A percentile compares a stretch with the other conserved stretches of the same genome.
Evolutionary conservation across 2,329 filamentous ascomycete species (phyloP).

Genomic region (Cucurbitaria berberidis): DNA sequence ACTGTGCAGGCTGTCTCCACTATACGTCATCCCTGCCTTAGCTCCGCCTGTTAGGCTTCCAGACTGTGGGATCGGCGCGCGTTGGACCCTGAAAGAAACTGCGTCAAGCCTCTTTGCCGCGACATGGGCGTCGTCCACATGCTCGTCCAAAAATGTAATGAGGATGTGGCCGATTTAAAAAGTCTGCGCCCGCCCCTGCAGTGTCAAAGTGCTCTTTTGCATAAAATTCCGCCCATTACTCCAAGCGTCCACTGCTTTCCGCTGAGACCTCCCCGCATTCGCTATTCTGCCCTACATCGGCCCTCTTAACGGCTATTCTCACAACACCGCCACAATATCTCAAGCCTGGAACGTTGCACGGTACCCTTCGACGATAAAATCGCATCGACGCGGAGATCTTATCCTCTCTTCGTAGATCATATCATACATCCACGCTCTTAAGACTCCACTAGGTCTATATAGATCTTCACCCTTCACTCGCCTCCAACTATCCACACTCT

Average conservation of each 20-base stretch:
- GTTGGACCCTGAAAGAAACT: constrained; percentile 21
- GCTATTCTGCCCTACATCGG: neutral
- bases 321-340: constrained; percentile 11
- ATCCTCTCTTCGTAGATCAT: constrained; percentile 12
- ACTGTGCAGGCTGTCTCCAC: constrained; percentile 10
- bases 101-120: constrained; percentile 11
- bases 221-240: neutral
- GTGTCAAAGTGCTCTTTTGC: neutral
- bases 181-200: constrained; percentile 16
- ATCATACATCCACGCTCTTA: constrained; percentile 15
- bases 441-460: constrained; percentile 10
- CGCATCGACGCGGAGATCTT: neutral
- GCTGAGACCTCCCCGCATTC: neutral
- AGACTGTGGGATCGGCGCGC: constrained; percentile 32
- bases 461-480: constrained; percentile 9
- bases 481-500: neutral
- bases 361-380: constrained; percentile 1
- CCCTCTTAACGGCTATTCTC: neutral
- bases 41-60: constrained; percentile 29
- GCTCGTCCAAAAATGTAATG: constrained; percentile 15
- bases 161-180: constrained; percentile 17
- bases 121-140: constrained; percentile 26
- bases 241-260: neutral
- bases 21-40: constrained; percentile 33
- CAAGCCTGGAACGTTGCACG: constrained; percentile 10